These are phyloP conservation scores for Pisolithus albus DNA, from an alignment of 768 basidiomycete species.

Conservation along the genomic window DNA sequence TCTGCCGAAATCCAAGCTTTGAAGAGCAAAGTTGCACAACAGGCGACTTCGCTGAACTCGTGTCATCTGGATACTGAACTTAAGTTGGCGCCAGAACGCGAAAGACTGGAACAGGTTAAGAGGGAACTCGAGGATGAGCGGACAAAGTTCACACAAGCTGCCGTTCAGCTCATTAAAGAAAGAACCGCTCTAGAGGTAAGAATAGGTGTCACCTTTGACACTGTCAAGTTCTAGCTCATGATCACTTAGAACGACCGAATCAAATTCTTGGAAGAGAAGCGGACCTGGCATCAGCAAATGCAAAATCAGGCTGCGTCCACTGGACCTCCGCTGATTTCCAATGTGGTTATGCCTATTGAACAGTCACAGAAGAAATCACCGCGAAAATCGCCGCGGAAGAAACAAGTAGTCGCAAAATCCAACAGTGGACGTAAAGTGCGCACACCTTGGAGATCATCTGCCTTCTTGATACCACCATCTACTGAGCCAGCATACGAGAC, in stretches of 20 bases:
- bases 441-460: constrained; percentile 42
- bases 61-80: constrained; percentile 47
- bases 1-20: constrained; percentile 44
- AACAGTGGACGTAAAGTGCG: constrained; percentile 37
- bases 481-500: constrained; percentile 46
- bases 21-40: constrained; percentile 48
- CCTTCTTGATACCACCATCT: constrained; percentile 30
- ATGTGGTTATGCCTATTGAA: constrained; percentile 9
- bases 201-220: constrained; percentile 1
- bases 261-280: constrained; percentile 59
- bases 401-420: constrained; percentile 42
- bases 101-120: constrained; percentile 45
- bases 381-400: constrained; percentile 40
- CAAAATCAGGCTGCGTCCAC: constrained; percentile 49
- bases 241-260: constrained; percentile 49
- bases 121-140: constrained; percentile 61
- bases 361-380: constrained; percentile 34
- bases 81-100: constrained; percentile 47
- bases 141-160: constrained; percentile 55
- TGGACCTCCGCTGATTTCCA: constrained; percentile 11
- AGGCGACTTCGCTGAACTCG: constrained; percentile 27
- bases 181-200: constrained; percentile 59
- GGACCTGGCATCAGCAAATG: constrained; percentile 61
- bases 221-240: constrained; percentile 1
- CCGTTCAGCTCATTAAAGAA: constrained; percentile 57